Evolutionary conservation across 352 stramenopile species (phyloP).

Genomic region (Globisporangium mamillatum): DNA sequence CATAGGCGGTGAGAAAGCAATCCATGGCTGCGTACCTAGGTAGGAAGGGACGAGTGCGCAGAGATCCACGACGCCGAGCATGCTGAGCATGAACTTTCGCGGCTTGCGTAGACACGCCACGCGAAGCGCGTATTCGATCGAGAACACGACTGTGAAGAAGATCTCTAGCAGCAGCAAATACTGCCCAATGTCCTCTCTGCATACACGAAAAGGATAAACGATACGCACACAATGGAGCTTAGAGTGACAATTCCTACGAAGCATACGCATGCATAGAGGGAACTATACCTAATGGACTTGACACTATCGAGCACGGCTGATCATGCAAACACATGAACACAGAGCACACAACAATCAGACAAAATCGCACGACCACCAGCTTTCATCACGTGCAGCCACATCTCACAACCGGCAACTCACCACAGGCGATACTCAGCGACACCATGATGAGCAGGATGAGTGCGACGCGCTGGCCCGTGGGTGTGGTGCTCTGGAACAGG

Average conservation of each 20-base stretch:
- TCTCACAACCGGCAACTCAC: slow-evolving; percentile 25
- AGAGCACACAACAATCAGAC: background rate
- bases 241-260: background rate
- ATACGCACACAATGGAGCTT: background rate
- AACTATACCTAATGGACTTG: slow-evolving; percentile 50
- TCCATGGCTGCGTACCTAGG: slow-evolving; percentile 33
- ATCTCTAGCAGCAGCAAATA: slow-evolving; percentile 69
- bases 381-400: background rate
- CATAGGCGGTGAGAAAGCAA: background rate
- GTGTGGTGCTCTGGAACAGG: slow-evolving; percentile 70
- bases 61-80: slow-evolving; percentile 76
- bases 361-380: background rate
- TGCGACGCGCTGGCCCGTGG: slow-evolving; percentile 58
- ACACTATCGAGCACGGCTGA: slow-evolving; percentile 68
- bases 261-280: background rate
- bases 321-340: background rate
- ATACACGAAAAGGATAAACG: background rate
- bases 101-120: slow-evolving; percentile 62
- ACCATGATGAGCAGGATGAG: slow-evolving; percentile 70
- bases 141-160: slow-evolving; percentile 79
- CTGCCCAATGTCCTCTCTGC: slow-evolving; percentile 54
- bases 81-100: slow-evolving; percentile 58
- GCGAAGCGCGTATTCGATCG: slow-evolving; percentile 71
- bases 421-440: slow-evolving; percentile 56
- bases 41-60: slow-evolving; percentile 80